Percentiles rank a stretch among this genome's conserved stretches.
Evolutionary conservation across 2,329 filamentous ascomycete genomes (phyloP).

Genomic region (Ophiostoma tasmaniense): DNA sequence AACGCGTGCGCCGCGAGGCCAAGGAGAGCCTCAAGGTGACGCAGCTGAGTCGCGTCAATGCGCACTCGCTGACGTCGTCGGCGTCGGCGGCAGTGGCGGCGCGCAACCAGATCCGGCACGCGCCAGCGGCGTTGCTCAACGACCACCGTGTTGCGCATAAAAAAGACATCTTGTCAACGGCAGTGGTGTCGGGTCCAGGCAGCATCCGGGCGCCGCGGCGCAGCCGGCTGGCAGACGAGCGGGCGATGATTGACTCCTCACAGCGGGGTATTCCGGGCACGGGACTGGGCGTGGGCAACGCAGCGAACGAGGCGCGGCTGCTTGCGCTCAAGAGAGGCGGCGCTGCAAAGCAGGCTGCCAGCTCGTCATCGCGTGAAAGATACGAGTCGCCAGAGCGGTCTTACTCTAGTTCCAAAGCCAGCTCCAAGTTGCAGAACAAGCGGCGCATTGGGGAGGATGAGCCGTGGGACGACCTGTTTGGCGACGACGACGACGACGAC

Average conservation of each 20-base stretch:
- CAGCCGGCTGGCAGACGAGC: background rate
- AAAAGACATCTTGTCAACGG: slow-evolving; percentile 12
- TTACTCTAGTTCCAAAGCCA: background rate
- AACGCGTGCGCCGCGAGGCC: slow-evolving; percentile 48
- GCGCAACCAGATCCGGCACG: slow-evolving; percentile 36
- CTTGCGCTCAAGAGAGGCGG: slow-evolving; percentile 27
- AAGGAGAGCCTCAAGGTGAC: slow-evolving; percentile 44
- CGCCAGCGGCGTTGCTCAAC: slow-evolving; percentile 46
- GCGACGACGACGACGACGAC: slow-evolving; percentile 18
- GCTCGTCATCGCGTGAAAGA: slow-evolving; percentile 17
- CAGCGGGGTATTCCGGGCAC: slow-evolving; percentile 20
- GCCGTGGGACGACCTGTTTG: slow-evolving; percentile 16
- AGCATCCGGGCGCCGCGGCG: slow-evolving; percentile 20
- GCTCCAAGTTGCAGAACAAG: background rate
- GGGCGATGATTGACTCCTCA: background rate
- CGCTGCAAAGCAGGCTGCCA: background rate
- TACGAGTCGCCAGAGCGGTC: background rate
- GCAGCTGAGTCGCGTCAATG: slow-evolving; percentile 35
- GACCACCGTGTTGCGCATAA: slow-evolving; percentile 38
- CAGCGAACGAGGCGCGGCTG: slow-evolving; percentile 30
- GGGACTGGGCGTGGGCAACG: slow-evolving; percentile 11
- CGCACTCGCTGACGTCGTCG: slow-evolving; percentile 27
- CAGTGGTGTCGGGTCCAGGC: slow-evolving; percentile 10
- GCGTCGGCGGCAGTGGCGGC: slow-evolving; percentile 14
- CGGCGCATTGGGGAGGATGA: slow-evolving; percentile 14